Conservation (phyloP, 2,329 filamentous ascomycete species). For the Plenodomus tracheiphilus region DNA sequence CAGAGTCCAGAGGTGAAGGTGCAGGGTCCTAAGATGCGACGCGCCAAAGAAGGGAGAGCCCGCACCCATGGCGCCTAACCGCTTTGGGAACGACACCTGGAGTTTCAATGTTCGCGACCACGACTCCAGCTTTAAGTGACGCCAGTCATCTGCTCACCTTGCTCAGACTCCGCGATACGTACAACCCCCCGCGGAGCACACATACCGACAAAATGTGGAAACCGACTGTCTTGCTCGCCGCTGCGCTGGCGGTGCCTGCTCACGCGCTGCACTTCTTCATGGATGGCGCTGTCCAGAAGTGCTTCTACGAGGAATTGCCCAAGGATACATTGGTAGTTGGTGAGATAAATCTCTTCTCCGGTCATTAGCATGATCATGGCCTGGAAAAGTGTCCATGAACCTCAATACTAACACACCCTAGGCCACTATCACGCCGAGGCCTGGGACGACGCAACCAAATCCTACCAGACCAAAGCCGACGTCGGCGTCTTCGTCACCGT, state of each 20-base stretch:
- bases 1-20: not conserved
- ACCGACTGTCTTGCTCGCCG: constrained; percentile 64
- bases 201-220: constrained; percentile 36
- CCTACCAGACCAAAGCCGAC: constrained; percentile 73
- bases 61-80: constrained; percentile 15
- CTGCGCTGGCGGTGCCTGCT: constrained; percentile 63
- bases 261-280: constrained; percentile 96
- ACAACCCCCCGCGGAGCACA: constrained; percentile 24
- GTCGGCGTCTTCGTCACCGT: constrained; percentile 89
- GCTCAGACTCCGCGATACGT: constrained; percentile 21
- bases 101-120: constrained; percentile 23
- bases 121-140: constrained; percentile 19
- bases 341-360: constrained; percentile 35
- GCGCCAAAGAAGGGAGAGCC: constrained; percentile 12
- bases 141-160: constrained; percentile 14
- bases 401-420: constrained; percentile 37
- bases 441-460: constrained; percentile 70
- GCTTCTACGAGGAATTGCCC: constrained; percentile 97
- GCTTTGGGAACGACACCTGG: constrained; percentile 28
- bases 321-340: constrained; percentile 96
- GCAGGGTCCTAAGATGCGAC: constrained; percentile 1
- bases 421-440: constrained; percentile 87
- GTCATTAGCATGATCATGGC: not conserved
- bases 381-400: no score
- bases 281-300: constrained; percentile 82